Base-by-base conservation (phyloP, 345 rosid species). In the Boechera divaricarpa region DNA sequence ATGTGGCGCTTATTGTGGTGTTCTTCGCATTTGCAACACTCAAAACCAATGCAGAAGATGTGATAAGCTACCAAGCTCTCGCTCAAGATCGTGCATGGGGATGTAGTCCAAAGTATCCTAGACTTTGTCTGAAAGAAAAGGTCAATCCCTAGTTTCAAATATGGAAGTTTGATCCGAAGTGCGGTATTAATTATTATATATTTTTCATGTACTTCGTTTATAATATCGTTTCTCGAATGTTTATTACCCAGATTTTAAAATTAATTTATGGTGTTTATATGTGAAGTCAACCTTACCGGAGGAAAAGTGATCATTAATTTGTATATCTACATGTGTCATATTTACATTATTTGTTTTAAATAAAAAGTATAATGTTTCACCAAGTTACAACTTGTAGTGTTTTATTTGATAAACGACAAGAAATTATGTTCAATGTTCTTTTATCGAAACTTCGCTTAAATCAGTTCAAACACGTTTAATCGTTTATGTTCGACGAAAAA, bases 31-130 rank as follows among this genome's bases (percentile, higher is more conserved):
- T 69, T 42, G 80, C 70, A 75, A 67, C 28, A 75, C 42, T 67
- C 42, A 75, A 75, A 65, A 35, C 58, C 57, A 69, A 77, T 26
- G 80, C 80, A 35, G 58, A 77, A 33, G 58, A 42, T 42, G 70
- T 61, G 64, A 69, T 69, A 24, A 77, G 41, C 51, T 69, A 77
- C 32, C 3, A 21, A 18, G 63, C 69, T 61, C 44, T 76, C 5
- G 3, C 0, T 15, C 7, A 4, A 52, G 69, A 76, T 61, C 69
- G 61, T 42, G 56, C 69, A 41, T 60, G 69, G 62, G 80, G 75
- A 62, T 77, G 80, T 33, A 54, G 5, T 44, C 75, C 58, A 53
- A 69, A 53, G 70, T 54, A 16, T 69, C 80, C 41, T 24, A 7
- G 0, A 18, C 2, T 3, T 24, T 77, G 75, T 55, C 5, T 7